Percentiles rank a stretch among this genome's conserved stretches.
These are phyloP conservation scores for Coccomyxa sp. DNA, from an alignment of 139 green algal genomes.

Conservation along the genomic window DNA sequence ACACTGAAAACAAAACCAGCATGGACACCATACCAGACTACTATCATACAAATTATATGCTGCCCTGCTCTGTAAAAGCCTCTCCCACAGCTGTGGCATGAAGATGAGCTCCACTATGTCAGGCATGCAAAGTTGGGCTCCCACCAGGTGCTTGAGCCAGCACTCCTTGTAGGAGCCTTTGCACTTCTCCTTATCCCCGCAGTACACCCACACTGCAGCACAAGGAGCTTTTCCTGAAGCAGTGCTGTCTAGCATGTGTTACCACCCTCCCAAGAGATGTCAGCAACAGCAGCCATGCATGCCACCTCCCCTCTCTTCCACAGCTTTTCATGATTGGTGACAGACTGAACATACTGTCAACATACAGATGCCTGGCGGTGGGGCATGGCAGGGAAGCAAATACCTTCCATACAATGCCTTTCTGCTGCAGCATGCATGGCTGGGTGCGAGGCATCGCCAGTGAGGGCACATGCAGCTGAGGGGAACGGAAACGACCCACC, in stretches of 20 bases:
- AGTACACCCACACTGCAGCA: slow-evolving; percentile 83
- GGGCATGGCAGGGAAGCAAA: not conserved
- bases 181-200: slow-evolving; percentile 56
- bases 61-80: no score
- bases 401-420: not conserved
- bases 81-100: not conserved
- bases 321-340: slow-evolving; percentile 10
- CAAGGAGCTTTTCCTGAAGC: not conserved
- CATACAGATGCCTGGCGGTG: slow-evolving; percentile 1
- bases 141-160: slow-evolving; percentile 87
- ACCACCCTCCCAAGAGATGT: not conserved
- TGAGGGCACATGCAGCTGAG: not conserved
- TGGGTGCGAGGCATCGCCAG: not conserved
- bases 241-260: not conserved
- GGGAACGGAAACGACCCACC: no score
- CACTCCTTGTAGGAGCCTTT: slow-evolving; percentile 57
- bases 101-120: not conserved
- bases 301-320: not conserved
- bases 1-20: no score
- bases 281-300: not conserved
- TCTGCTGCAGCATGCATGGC: not conserved
- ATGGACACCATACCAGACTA: no score
- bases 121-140: not conserved
- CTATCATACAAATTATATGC: no score
- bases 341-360: not conserved